Evolutionary conservation across 441 rosid genomes (phyloP), one percentile per base, ranked within the genome.

Genomic region (Croton laevigatus): DNA sequence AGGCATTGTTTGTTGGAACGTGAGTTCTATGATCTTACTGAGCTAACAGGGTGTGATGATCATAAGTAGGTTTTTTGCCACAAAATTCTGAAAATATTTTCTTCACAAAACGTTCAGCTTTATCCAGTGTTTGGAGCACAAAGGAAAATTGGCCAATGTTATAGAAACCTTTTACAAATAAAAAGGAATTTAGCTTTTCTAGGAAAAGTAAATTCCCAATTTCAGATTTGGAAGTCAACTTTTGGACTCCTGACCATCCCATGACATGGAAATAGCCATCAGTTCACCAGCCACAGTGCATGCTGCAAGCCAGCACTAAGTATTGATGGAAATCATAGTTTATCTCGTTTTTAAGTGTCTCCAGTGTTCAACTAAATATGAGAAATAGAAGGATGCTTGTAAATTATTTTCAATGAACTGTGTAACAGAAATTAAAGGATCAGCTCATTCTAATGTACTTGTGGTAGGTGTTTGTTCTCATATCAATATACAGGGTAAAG

Each of bases 261-360:
- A 54, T 9, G 36, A 22, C 5, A 13, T 17, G 37, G 32, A 58
- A 58, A 58, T 27, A 58, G 3, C 61, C 40, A 12, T n/a, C 14
- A 58, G 8, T 58, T 57, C 60, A 58, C 38, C 61, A 12, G 6
- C 7, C n/a, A 58, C 9, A 27, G 8, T 5, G 61, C 27, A 37
- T 58, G 37, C 17, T 58, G 61, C 61, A 37, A 58, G 38, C 61
- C 61, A 23, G n/a, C 61, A 58, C 61, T 11, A 13, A 12, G 27
- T 19, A 58, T 11, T 27, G 17, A 23, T 6, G 13, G 14, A 6
- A 27, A 58, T 58, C 3, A 27, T 0, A 23, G 1, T 11, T 58
- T 32, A 58, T 38, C 61, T 14, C 14, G 13, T 55, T 27, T 32
- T 58, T 55, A 27, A 58, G 12, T 22, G 13, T 58, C 61, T 23